Conservation (phyloP, 352 stramenopile genomes). For the Phytopythium kandeliae region DNA sequence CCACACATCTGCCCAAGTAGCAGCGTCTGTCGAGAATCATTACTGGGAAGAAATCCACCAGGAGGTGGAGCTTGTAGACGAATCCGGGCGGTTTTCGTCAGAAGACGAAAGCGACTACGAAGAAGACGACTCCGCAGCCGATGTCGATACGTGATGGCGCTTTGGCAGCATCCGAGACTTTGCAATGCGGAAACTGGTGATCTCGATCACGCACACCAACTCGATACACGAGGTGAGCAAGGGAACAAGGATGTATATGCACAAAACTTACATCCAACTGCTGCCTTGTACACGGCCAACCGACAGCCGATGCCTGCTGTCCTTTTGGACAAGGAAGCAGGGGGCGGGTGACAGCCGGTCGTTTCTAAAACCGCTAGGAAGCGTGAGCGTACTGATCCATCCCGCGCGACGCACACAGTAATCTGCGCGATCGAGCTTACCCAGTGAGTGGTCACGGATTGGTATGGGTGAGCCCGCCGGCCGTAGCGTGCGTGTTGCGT, state of each 20-base stretch:
- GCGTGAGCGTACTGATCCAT: not conserved
- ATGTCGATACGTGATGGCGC: slow-evolving; percentile 2
- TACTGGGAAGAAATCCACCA: slow-evolving; percentile 74
- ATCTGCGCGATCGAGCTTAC: not conserved
- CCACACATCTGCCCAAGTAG: not conserved
- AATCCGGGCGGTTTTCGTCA: slow-evolving; percentile 64
- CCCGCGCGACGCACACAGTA: not conserved
- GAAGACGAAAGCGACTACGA: slow-evolving; percentile 39
- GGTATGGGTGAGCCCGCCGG: not conserved
- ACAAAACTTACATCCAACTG: slow-evolving; percentile 3
- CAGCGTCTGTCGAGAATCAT: slow-evolving; percentile 3
- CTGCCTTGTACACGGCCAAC: not conserved
- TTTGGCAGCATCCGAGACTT: too few species aligned
- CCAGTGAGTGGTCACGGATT: not conserved
- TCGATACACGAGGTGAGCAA: not conserved
- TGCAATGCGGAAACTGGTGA: too few species aligned
- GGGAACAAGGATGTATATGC: slow-evolving; percentile 1
- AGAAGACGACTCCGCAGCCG: slow-evolving; percentile 6
- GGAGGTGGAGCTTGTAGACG: slow-evolving; percentile 68
- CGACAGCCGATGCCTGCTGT: not conserved
- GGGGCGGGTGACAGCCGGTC: not conserved
- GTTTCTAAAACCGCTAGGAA: not conserved
- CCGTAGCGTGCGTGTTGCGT: slow-evolving; percentile 3
- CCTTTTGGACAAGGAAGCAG: not conserved
- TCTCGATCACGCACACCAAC: not conserved